These are phyloP conservation scores for Camellia lanceoleosa DNA, from an alignment of 148 eudicot genomes.

Conservation along the genomic window DNA sequence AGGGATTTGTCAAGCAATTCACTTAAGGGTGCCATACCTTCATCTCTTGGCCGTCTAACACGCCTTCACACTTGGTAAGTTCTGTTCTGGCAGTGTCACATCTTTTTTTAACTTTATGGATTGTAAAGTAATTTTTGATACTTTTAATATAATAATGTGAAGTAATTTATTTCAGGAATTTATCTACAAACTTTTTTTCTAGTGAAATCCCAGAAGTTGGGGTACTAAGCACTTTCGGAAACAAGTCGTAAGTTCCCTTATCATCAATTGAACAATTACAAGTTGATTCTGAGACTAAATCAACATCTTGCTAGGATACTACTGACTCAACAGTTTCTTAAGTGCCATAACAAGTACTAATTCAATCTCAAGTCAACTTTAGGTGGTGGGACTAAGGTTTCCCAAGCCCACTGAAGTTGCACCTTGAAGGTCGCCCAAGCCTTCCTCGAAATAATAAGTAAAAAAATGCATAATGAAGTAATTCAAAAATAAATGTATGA, in stretches of 20 bases:
- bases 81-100: not conserved
- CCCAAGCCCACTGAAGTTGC: too few species aligned
- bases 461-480: too few species aligned
- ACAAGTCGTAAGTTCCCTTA: conserved; percentile 58
- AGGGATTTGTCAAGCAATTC: conserved; percentile 94
- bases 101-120: not conserved
- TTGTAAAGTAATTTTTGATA: not conserved
- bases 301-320: too few species aligned
- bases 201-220: conserved; percentile 93
- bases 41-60: conserved; percentile 79
- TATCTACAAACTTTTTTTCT: conserved; percentile 88
- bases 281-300: too few species aligned
- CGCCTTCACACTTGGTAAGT: conserved; percentile 74
- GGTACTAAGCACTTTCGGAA: conserved; percentile 67
- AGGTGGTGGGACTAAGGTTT: too few species aligned
- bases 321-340: too few species aligned
- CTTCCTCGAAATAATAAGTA: too few species aligned
- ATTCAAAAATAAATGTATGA: too few species aligned
- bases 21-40: conserved; percentile 83
- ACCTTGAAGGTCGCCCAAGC: too few species aligned
- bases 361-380: too few species aligned
- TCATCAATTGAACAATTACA: too few species aligned
- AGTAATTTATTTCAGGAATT: conserved; percentile 50
- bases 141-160: not conserved
- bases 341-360: too few species aligned